These are phyloP conservation scores for Pseudogymnoascus sp. DNA, from an alignment of 2,329 filamentous ascomycete species.

Conservation along the genomic window DNA sequence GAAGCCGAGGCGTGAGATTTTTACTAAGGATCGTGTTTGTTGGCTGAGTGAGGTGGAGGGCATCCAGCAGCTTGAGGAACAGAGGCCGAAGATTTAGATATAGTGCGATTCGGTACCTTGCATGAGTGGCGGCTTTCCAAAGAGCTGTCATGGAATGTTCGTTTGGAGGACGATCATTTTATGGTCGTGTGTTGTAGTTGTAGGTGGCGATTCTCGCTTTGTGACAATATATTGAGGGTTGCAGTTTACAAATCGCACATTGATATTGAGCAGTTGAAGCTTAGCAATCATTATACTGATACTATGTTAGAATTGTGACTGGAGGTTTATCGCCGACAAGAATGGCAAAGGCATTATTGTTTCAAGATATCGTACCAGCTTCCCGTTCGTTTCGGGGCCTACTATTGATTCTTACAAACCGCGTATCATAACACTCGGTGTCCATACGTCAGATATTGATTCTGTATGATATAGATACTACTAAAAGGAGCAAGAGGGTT, in stretches of 20 bases:
- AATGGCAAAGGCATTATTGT: neutral
- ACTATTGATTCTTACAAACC: neutral
- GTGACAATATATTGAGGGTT: neutral
- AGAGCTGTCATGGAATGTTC: neutral
- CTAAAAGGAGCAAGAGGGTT: too few relatives aligned
- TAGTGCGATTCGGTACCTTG: neutral
- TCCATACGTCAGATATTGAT: too few relatives aligned
- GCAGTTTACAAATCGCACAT: neutral
- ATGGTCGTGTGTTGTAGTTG: neutral
- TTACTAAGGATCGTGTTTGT: slow-evolving; percentile 39
- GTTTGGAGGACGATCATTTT: neutral
- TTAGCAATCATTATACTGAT: neutral
- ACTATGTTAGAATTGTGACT: neutral
- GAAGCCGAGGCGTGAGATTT: slow-evolving; percentile 45
- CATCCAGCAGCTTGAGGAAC: slow-evolving; percentile 22
- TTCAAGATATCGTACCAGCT: neutral
- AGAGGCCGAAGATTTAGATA: neutral
- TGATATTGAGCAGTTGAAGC: neutral
- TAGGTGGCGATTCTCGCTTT: neutral
- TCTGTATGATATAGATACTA: too few relatives aligned
- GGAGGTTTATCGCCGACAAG: neutral
- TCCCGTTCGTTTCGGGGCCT: neutral
- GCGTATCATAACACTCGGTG: neutral
- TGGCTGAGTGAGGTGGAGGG: slow-evolving; percentile 39
- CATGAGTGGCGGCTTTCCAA: neutral